phyloP scores from a whole-genome alignment of 208 protist species.

The Trypanosoma brucei region DNA sequence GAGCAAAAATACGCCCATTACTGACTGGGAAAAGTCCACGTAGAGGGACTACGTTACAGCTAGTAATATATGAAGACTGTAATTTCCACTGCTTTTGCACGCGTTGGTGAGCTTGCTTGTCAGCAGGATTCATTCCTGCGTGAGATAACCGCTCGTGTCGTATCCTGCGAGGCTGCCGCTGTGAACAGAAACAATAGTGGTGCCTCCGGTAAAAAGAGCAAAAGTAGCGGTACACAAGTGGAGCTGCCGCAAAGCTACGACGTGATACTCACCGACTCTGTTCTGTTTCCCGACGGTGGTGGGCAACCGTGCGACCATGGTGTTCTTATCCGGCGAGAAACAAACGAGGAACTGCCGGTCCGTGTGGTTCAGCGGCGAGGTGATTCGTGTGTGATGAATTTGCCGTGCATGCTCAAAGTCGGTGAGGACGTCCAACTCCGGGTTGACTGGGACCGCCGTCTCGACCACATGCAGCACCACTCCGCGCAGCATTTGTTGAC shows the following conservation, averaged over 20 bases:
- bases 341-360: conserved; percentile 12
- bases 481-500: conserved; percentile 87
- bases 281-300: conserved; percentile 87
- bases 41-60: neutral
- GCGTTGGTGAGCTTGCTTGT: conserved; percentile 74
- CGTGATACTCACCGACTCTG: conserved; percentile 68
- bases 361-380: conserved; percentile 42
- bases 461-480: conserved; percentile 93
- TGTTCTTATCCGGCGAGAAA: conserved; percentile 15
- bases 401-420: conserved; percentile 27
- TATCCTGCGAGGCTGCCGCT: conserved; percentile 39
- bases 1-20: too few relatives aligned
- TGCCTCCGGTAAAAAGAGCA: conserved; percentile 27
- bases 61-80: conserved; percentile 7
- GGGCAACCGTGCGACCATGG: conserved; percentile 87
- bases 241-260: conserved; percentile 32
- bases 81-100: conserved; percentile 19
- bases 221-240: neutral
- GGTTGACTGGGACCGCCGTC: conserved; percentile 74
- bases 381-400: conserved; percentile 57
- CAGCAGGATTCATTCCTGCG: conserved; percentile 65
- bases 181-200: neutral
- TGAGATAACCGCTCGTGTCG: conserved; percentile 50
- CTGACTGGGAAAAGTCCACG: too few relatives aligned
- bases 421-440: conserved; percentile 49